These are phyloP conservation scores for Aegilops bicornis DNA, from an alignment of 176 grass and related monocot genomes.

Conservation along the genomic window DNA sequence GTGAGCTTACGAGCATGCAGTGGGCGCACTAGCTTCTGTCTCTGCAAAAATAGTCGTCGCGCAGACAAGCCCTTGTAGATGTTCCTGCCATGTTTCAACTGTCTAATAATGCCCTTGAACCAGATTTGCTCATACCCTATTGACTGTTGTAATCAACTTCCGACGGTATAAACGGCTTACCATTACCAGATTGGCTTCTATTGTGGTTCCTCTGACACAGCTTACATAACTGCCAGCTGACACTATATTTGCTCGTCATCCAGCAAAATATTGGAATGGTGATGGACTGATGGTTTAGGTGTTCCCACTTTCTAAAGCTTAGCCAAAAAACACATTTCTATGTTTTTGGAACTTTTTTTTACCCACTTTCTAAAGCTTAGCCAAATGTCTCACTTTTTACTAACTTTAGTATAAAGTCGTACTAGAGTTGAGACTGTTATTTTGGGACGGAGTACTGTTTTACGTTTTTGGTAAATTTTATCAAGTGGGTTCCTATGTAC, in stretches of 20 bases:
- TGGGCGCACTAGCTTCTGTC: neutral
- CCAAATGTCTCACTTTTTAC: too few relatives aligned
- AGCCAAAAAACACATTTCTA: neutral
- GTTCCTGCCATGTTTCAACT: neutral
- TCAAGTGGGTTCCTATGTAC: neutral
- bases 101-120: neutral
- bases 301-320: neutral
- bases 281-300: neutral
- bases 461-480: neutral
- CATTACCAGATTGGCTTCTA: neutral
- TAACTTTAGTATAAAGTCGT: too few relatives aligned
- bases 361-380: too few relatives aligned
- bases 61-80: neutral
- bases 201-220: neutral
- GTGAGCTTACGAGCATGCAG: neutral
- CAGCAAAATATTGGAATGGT: neutral
- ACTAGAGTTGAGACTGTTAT: too few relatives aligned
- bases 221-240: neutral
- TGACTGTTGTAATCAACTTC: neutral
- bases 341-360: too few relatives aligned
- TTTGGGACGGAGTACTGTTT: neutral
- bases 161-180: neutral
- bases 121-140: neutral
- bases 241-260: neutral
- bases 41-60: neutral